These are phyloP conservation scores for Salix brachista DNA, from an alignment of 345 rosid genomes.

Conservation along the genomic window DNA sequence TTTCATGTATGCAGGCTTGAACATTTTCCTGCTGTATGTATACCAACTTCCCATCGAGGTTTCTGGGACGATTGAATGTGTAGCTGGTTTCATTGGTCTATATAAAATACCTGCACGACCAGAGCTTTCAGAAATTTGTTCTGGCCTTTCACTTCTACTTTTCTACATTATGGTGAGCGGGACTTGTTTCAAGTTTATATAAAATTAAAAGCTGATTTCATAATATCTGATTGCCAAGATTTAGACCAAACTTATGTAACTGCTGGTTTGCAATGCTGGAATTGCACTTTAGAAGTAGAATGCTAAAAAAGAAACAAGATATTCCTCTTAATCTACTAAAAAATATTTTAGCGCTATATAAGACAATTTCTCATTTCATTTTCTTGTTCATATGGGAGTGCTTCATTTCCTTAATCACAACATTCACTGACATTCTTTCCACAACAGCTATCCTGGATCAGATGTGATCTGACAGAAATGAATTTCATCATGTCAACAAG, in stretches of 20 bases:
- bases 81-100: conserved; percentile 41
- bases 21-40: conserved; percentile 39
- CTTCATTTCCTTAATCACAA: neutral
- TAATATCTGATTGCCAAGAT: too few species aligned
- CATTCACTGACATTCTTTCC: neutral
- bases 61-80: conserved; percentile 22
- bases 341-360: neutral
- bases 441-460: conserved; percentile 45
- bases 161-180: conserved; percentile 49
- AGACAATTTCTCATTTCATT: neutral
- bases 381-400: neutral
- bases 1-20: conserved; percentile 42
- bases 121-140: conserved; percentile 45
- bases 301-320: neutral
- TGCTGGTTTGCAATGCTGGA: neutral
- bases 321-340: neutral
- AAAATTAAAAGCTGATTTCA: too few species aligned
- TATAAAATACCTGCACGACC: conserved; percentile 40
- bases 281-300: neutral
- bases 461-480: conserved; percentile 46
- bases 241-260: too few species aligned
- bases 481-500: conserved; percentile 33
- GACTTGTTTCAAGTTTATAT: neutral
- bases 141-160: conserved; percentile 35
- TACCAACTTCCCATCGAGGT: conserved; percentile 46